A percentile compares a stretch with the other conserved stretches of the same genome.
Evolutionary conservation across 2,329 filamentous ascomycete species (phyloP).

Genomic region (Bipolaris victoriae): DNA sequence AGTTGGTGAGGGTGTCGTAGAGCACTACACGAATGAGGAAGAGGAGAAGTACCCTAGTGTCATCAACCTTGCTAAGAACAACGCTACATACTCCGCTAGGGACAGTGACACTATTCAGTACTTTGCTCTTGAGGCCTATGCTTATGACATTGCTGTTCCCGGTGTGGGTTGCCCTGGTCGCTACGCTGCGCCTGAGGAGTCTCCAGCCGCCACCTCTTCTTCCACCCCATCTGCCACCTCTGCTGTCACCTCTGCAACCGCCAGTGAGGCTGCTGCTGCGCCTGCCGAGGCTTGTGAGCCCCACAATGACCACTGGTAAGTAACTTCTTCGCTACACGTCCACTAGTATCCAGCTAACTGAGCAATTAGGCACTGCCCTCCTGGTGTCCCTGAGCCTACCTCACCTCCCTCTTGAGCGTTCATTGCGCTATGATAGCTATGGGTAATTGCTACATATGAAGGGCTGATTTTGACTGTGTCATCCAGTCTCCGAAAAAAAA

Average conservation of each 20-base stretch:
- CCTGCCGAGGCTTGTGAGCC: constrained; percentile 27
- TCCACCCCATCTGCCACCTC: constrained; percentile 7
- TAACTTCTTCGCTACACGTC: not conserved
- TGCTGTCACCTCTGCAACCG: constrained; percentile 1
- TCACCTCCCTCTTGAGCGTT: constrained; percentile 25
- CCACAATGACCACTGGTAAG: constrained; percentile 33
- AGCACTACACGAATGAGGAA: constrained; percentile 67
- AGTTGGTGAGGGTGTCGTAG: constrained; percentile 65
- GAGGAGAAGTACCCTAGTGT: constrained; percentile 63
- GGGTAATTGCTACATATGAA: not conserved
- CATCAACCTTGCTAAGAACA: constrained; percentile 59
- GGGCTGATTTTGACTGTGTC: not conserved
- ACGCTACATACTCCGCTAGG: constrained; percentile 56
- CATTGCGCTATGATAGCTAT: not conserved
- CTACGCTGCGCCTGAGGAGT: constrained; percentile 17
- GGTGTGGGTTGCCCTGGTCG: constrained; percentile 66
- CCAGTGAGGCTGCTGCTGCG: constrained; percentile 5
- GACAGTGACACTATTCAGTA: constrained; percentile 71
- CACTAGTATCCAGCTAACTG: not conserved
- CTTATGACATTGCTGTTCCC: constrained; percentile 67
- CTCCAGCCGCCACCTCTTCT: constrained; percentile 11
- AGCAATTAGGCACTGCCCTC: constrained; percentile 27
- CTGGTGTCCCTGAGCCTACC: constrained; percentile 33
- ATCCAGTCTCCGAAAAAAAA: not conserved
- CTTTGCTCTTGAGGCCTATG: constrained; percentile 72